Evolutionary conservation across 2,329 filamentous ascomycete species (phyloP), one percentile per base, ranked within the genome.

Genomic region (Huntiella decipiens): DNA sequence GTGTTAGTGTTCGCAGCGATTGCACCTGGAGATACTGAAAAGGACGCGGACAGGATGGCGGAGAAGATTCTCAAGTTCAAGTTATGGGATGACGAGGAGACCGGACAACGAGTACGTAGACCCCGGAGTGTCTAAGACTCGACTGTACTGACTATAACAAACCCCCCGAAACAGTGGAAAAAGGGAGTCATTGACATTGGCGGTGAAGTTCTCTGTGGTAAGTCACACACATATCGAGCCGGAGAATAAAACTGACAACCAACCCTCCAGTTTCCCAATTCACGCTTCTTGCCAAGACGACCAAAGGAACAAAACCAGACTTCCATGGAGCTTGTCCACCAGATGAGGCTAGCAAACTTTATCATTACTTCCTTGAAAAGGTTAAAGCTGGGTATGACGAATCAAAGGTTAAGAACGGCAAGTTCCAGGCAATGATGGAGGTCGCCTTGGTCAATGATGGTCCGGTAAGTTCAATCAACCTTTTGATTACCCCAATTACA

Each of bases 371-470:
- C 64, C 75, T 87, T 54, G 65, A 73, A 43, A 82, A 81, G 54
- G 76, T 96, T 37, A 72, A 77, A 54, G 68, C 77, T 45, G 69
- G 76, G 2, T 93, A 96, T 59, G 61, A 66, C 4, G 61, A 72
- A 5, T 82, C 85, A 6, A 78, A 71, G 52, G 87, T 98, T 49
- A 86, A 94, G 59, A 80, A 98, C 58, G 91, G 92, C n/a, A 77
- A 88, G 28, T 98, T 98, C 60, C 88, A 94, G 58, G 91, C 91
- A 43, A 95, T 93, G 87, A 98, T 98, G 91, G 81, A 96, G 57
- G 88, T 98, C 49, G 81, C 82, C 42, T 63, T 95, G 28, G 77
- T 95, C 43, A 96, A 96, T 54, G 88, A 96, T 54, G 77, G 77
- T 1, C 77, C 77, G 45, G 77, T 80, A 58, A 53, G 62, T 58